Conservation (phyloP, 352 stramenopile species). For the Phytopythium ostracodes region DNA sequence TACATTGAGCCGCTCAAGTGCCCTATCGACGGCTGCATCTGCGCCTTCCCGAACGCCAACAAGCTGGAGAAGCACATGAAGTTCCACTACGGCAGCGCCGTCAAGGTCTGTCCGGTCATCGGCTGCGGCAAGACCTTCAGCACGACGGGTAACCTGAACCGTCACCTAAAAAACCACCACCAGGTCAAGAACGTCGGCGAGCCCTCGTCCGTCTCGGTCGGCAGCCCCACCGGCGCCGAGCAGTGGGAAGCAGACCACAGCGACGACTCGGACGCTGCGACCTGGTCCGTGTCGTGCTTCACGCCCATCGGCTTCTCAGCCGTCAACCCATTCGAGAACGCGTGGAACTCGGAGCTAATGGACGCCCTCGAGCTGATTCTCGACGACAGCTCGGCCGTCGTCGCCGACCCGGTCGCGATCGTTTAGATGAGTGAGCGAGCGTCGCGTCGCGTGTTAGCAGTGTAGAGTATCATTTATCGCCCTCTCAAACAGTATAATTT, state of each 20-base stretch:
- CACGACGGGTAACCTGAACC: slow-evolving; percentile 29
- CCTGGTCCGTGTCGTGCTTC: slow-evolving; percentile 18
- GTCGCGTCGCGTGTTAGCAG: slow-evolving; percentile 7
- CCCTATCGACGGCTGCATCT: slow-evolving; percentile 14
- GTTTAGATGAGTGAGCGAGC: slow-evolving; percentile 12
- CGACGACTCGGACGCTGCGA: slow-evolving; percentile 11
- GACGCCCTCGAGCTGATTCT: slow-evolving; percentile 34
- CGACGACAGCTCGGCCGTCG: slow-evolving; percentile 11
- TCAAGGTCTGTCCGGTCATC: slow-evolving; percentile 15
- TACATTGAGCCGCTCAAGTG: slow-evolving; percentile 21
- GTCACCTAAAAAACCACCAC: slow-evolving; percentile 29
- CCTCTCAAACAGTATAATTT: slow-evolving; percentile 15
- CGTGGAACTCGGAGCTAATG: slow-evolving; percentile 27
- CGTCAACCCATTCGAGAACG: slow-evolving; percentile 13
- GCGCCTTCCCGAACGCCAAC: slow-evolving; percentile 17
- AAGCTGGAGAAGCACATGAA: slow-evolving; percentile 32
- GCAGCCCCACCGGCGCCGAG: slow-evolving; percentile 21
- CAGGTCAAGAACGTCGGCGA: neutral
- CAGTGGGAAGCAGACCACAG: slow-evolving; percentile 12
- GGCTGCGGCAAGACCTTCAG: slow-evolving; percentile 33
- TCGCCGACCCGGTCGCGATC: slow-evolving; percentile 13
- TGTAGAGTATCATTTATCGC: slow-evolving; percentile 23
- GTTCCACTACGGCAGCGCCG: slow-evolving; percentile 22
- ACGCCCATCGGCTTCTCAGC: neutral
- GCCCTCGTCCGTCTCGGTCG: slow-evolving; percentile 6